Conservation (phyloP, 805 yeast genomes). For the Saturnispora bothae region DNA sequence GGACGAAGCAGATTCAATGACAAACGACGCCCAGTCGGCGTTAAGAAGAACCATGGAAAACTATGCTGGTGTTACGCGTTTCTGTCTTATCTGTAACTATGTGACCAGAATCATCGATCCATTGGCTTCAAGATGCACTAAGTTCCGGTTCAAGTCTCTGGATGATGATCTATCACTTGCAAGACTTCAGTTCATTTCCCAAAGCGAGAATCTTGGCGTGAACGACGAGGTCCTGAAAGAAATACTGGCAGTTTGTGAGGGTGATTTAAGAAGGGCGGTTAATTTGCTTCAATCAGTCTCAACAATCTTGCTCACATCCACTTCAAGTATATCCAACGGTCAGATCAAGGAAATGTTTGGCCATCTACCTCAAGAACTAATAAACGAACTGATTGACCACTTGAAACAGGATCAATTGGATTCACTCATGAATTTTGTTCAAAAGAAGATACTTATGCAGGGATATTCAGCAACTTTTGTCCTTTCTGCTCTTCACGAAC, state of each 20-base stretch:
- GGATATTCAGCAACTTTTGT: conserved; percentile 27
- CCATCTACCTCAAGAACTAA: conserved; percentile 19
- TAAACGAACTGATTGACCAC: conserved; percentile 14
- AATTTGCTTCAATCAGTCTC: conserved; percentile 82
- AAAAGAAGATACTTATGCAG: conserved; percentile 20
- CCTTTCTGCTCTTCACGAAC: conserved; percentile 24
- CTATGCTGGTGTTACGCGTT: conserved; percentile 81
- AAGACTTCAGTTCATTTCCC: conserved; percentile 54
- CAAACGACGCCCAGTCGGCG: conserved; percentile 92
- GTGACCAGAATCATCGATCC: conserved; percentile 97
- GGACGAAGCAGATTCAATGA: conserved; percentile 99
- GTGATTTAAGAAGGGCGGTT: conserved; percentile 90
- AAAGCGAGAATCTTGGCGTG: conserved; percentile 31
- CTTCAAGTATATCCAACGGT: conserved; percentile 13
- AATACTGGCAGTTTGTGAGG: conserved; percentile 64
- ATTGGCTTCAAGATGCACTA: conserved; percentile 90
- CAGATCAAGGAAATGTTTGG: conserved; percentile 26
- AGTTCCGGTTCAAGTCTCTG: conserved; percentile 78
- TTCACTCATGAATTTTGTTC: conserved; percentile 19
- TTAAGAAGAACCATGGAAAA: conserved; percentile 90
- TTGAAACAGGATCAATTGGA: conserved; percentile 18
- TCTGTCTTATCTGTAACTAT: conserved; percentile 91
- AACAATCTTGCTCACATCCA: conserved; percentile 31
- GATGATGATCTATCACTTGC: conserved; percentile 60
- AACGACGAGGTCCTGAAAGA: conserved; percentile 46